Evolutionary conservation across 2,329 filamentous ascomycete genomes (phyloP).

Genomic region (Exophiala bonariae): DNA sequence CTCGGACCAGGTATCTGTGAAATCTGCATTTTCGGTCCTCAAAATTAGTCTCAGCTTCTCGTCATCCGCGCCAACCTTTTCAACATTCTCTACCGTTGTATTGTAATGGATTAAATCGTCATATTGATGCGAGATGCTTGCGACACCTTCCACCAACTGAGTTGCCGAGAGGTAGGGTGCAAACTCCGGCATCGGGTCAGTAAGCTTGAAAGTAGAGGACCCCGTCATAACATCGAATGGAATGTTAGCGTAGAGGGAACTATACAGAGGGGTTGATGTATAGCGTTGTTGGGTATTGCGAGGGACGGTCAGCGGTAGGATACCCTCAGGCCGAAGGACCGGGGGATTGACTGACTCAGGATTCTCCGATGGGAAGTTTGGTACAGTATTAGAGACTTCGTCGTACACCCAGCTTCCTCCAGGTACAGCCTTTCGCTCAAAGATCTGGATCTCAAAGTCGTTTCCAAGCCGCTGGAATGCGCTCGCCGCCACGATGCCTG

Average conservation of each 20-base stretch:
- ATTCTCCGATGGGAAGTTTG: not conserved
- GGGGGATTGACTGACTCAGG: not conserved
- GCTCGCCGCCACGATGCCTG: not conserved
- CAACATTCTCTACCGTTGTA: not conserved
- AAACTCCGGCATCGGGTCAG: too few species aligned
- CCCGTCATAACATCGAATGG: not conserved
- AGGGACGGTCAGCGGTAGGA: not conserved
- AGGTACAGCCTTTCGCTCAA: not conserved
- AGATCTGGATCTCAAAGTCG: not conserved
- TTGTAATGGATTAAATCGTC: not conserved
- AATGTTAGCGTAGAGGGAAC: not conserved
- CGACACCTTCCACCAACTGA: too few species aligned
- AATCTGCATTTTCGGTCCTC: not conserved
- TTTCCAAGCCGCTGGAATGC: not conserved
- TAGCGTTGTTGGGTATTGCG: not conserved
- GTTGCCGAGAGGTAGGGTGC: too few species aligned
- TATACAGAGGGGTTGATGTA: not conserved
- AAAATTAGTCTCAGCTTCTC: not conserved
- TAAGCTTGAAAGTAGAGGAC: too few species aligned
- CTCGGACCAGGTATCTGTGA: not conserved
- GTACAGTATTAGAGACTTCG: not conserved
- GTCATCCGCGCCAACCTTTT: not conserved
- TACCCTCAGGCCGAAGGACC: not conserved
- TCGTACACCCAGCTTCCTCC: not conserved
- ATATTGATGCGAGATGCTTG: not conserved